These are phyloP conservation scores for Curvularia lunata DNA, from an alignment of 2,329 filamentous ascomycete genomes.

Conservation along the genomic window DNA sequence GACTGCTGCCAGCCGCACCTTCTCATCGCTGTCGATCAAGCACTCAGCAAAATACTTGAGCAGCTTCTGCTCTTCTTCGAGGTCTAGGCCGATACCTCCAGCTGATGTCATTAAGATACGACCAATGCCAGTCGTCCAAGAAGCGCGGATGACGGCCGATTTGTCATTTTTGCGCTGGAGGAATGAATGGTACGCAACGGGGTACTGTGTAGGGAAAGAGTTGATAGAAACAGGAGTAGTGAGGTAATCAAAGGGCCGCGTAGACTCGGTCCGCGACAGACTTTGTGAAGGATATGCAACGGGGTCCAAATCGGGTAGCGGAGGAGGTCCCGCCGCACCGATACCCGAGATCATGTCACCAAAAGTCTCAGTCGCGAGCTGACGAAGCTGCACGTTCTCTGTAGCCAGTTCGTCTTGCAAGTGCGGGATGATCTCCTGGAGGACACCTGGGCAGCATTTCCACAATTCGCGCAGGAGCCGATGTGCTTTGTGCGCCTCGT, in stretches of 20 bases:
- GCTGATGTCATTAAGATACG: slow-evolving; percentile 90
- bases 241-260: slow-evolving; percentile 64
- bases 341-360: slow-evolving; percentile 95
- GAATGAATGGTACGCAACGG: slow-evolving; percentile 80
- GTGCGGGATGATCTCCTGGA: slow-evolving; percentile 93
- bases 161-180: slow-evolving; percentile 87
- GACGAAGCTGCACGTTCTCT: slow-evolving; percentile 84
- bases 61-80: slow-evolving; percentile 78
- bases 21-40: slow-evolving; percentile 87
- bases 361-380: slow-evolving; percentile 89
- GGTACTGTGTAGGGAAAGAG: slow-evolving; percentile 85
- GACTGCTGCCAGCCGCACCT: slow-evolving; percentile 87
- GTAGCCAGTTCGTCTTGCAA: slow-evolving; percentile 90
- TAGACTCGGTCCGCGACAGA: slow-evolving; percentile 49
- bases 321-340: slow-evolving; percentile 85
- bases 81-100: slow-evolving; percentile 84
- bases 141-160: slow-evolving; percentile 77
- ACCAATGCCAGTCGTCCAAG: slow-evolving; percentile 84
- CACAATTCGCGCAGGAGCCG: slow-evolving; percentile 88
- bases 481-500: slow-evolving; percentile 89
- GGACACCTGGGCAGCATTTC: slow-evolving; percentile 85
- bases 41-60: slow-evolving; percentile 78
- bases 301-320: slow-evolving; percentile 74
- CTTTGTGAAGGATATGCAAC: slow-evolving; percentile 81
- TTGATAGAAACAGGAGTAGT: slow-evolving; percentile 85